Base-by-base conservation (phyloP, 495 filamentous ascomycete species). In the Aspergillus ostianus region DNA sequence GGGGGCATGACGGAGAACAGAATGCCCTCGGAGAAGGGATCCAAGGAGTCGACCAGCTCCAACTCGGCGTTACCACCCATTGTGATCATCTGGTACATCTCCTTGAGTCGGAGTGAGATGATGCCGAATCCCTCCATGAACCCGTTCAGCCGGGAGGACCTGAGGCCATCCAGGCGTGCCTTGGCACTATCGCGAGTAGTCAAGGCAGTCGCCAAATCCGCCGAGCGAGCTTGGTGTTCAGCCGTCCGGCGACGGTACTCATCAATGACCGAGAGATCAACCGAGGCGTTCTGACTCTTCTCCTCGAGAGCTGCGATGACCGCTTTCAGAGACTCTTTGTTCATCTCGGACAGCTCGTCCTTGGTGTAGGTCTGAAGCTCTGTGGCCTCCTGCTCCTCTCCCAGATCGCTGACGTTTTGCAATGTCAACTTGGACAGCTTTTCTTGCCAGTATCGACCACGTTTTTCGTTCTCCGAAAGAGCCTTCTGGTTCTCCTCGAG, bases 41-140 rank as follows among this genome's bases (percentile, higher is more conserved):
- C 94, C 4, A 98, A 78, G 1, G 86, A 91, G 73, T 98, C 94
- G 20, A 98, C 94, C 27, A 98, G 85, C 71, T 98, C 94, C 15
- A 98, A 81, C 79, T 98, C 95, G 8, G 94, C 94, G 67, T 98
- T 98, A 47, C 94, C 94, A 60, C 94, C 94, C 94, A 98, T 98
- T 27, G 94, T 98, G 74, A 98, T 98, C 94, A 98, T 97, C 74
- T 98, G 94, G 77, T 98, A 98, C 94, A 98, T 98, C 73, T 98
- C 94, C 79, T 98, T 98, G 55, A 98, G 80, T 2, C 93, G 88
- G 20, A 97, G 78, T n/a, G 93, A 97, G 70, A 98, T 98, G 56
- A 83, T 87, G 70, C 87, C 87, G 77, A 98, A 98, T 26, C 95
- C 94, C 74, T 93, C 92, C 93, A 98, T 98, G 83, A 98, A 98